Percentiles rank a stretch among this genome's conserved stretches.
Conservation (phyloP, 352 stramenopile genomes). For the Phytophthora meadii region DNA sequence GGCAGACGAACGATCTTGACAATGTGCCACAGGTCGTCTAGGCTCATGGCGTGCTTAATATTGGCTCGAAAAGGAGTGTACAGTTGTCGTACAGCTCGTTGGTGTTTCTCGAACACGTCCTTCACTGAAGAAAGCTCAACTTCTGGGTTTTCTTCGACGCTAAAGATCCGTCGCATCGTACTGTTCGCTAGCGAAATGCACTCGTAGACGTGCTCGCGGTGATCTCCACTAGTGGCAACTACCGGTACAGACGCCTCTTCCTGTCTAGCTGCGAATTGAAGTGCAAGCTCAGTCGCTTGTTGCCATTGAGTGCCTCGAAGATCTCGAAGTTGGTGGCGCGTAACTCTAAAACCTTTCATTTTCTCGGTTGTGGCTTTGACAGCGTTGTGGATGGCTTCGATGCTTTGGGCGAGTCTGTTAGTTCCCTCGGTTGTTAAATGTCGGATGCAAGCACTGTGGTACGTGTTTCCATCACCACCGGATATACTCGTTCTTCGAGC, state of each 20-base stretch:
- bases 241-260: neutral
- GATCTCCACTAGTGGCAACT: constrained; percentile 20
- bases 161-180: constrained; percentile 63
- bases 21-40: constrained; percentile 77
- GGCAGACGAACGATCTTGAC: constrained; percentile 68
- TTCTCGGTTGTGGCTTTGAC: constrained; percentile 41
- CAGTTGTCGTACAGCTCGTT: constrained; percentile 58
- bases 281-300: constrained; percentile 52
- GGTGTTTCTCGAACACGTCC: constrained; percentile 56
- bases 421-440: constrained; percentile 39
- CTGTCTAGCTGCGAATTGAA: constrained; percentile 36
- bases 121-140: constrained; percentile 56
- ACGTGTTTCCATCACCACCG: constrained; percentile 43
- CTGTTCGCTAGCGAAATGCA: constrained; percentile 66
- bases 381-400: constrained; percentile 43
- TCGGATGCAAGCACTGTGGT: constrained; percentile 48
- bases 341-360: constrained; percentile 41
- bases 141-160: constrained; percentile 58
- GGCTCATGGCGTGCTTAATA: constrained; percentile 53
- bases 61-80: constrained; percentile 57
- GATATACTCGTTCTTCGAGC: constrained; percentile 19
- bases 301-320: constrained; percentile 61
- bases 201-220: constrained; percentile 61
- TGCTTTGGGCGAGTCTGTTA: constrained; percentile 37
- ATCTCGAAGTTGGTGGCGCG: constrained; percentile 39